phyloP scores from a whole-genome alignment of 1,139 yeast species.

The Torulaspora pretoriensis region DNA sequence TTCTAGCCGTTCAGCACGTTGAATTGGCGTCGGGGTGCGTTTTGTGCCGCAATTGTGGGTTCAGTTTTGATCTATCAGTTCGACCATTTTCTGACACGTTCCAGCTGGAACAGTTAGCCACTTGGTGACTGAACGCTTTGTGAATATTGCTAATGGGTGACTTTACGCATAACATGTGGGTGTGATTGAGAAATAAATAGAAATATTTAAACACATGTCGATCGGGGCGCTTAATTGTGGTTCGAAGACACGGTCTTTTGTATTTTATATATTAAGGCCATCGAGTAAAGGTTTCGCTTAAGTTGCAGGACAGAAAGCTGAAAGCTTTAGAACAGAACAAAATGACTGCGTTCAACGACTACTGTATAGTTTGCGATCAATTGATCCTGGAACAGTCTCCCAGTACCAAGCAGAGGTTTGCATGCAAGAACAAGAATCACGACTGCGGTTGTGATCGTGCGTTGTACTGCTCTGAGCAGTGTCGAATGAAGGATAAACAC shows the following conservation, averaged over 20 bases:
- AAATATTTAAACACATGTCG: constrained; percentile 9
- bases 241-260: too few species aligned
- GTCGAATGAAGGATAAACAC: constrained; percentile 45
- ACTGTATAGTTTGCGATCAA: constrained; percentile 62
- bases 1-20: constrained; percentile 4
- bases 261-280: too few species aligned
- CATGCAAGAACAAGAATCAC: constrained; percentile 7
- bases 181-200: background rate
- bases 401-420: constrained; percentile 3
- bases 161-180: constrained; percentile 9
- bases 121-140: constrained; percentile 1
- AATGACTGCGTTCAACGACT: constrained; percentile 60
- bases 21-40: background rate
- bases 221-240: background rate
- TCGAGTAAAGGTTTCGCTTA: too few species aligned
- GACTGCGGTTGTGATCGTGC: constrained; percentile 36
- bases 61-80: background rate
- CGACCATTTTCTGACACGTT: constrained; percentile 6
- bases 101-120: constrained; percentile 3
- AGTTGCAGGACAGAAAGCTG: too few species aligned
- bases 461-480: constrained; percentile 55
- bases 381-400: constrained; percentile 39
- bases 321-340: background rate
- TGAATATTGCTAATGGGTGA: constrained; percentile 1
- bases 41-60: constrained; percentile 1